phyloP scores from a whole-genome alignment of 371 early-diverging fungal genomes.

The Mortierella sp. region DNA sequence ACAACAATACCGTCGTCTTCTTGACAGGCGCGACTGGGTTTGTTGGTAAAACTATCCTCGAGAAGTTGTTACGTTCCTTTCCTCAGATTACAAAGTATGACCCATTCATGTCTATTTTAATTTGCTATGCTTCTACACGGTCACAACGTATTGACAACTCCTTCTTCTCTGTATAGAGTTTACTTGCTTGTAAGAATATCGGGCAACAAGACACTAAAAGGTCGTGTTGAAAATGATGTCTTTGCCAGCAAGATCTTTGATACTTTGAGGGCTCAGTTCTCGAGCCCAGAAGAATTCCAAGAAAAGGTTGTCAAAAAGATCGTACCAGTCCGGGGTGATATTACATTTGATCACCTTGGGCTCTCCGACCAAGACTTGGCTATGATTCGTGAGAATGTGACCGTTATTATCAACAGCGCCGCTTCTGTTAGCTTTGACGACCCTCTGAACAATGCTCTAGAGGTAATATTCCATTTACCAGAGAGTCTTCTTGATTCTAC shows the following conservation, averaged over 20 bases:
- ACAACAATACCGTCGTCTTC: constrained; percentile 56
- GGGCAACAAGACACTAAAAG: constrained; percentile 43
- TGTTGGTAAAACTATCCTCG: constrained; percentile 72
- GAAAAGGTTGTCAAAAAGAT: constrained; percentile 64
- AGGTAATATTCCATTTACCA: constrained; percentile 49
- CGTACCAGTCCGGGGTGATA: constrained; percentile 65
- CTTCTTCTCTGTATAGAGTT: constrained; percentile 22
- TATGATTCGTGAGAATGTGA: constrained; percentile 59
- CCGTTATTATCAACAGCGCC: constrained; percentile 69
- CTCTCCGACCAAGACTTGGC: constrained; percentile 61
- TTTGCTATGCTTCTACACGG: background rate
- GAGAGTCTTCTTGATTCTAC: no score
- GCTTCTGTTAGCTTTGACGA: constrained; percentile 70
- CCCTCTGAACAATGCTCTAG: constrained; percentile 61
- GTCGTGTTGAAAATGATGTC: constrained; percentile 49
- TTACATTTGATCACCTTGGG: constrained; percentile 62
- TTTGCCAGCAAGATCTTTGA: constrained; percentile 55
- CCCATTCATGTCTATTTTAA: background rate
- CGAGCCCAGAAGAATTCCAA: constrained; percentile 33
- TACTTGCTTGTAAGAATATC: constrained; percentile 50
- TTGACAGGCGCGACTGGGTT: constrained; percentile 76
- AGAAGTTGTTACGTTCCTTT: constrained; percentile 62
- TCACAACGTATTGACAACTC: background rate
- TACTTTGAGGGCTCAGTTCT: constrained; percentile 40
- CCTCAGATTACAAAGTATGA: constrained; percentile 51